Evolutionary conservation across 495 filamentous ascomycete species (phyloP), one percentile per base, ranked within the genome.

Genomic region (Penicillium herquei): DNA sequence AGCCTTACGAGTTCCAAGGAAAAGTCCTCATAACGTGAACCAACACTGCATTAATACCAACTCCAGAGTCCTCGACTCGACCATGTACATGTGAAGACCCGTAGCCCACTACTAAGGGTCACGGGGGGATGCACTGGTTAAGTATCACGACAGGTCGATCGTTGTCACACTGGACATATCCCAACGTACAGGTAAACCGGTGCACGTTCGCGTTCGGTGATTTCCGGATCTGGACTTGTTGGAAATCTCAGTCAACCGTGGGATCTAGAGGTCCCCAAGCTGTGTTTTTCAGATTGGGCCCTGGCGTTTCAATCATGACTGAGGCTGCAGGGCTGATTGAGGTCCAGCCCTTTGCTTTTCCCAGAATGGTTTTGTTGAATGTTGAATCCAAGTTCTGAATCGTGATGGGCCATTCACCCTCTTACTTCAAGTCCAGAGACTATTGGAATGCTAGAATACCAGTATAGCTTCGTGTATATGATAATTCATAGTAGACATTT

Each of bases 241-340:
- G 59, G 12, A 21, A 58, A 62, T 55, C 21, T 43, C 34, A 9
- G 30, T 35, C 52, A 40, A 49, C 53, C 46, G 50, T 17, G 57
- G 57, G 59, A 58, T 55, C 46, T 51, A 41, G 59, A 51, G 42
- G 21, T 26, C 21, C 21, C 21, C 1, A 26, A 26, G 21, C 21
- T 26, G 21, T 26, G 21, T 26, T 1, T 26, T 26, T 26, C 21
- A 1, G 2, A 26, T 26, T 26, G 21, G 21, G 4, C 21, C 21
- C 21, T 26, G 21, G 1, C 21, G 7, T 37, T 37, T 37, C 34
- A 7, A 37, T 37, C 34, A 26, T 26, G 21, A 26, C 21, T 30
- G 39, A 26, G 32, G 39, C 51, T 51, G 47, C 40, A 59, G 51
- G 50, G 52, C 46, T 55, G 46, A 42, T 26, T 26, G 21, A 26